Evolutionary conservation across 306 rosid genomes (phyloP), one percentile per base, ranked within the genome.

Genomic region (Trifolium repens): DNA sequence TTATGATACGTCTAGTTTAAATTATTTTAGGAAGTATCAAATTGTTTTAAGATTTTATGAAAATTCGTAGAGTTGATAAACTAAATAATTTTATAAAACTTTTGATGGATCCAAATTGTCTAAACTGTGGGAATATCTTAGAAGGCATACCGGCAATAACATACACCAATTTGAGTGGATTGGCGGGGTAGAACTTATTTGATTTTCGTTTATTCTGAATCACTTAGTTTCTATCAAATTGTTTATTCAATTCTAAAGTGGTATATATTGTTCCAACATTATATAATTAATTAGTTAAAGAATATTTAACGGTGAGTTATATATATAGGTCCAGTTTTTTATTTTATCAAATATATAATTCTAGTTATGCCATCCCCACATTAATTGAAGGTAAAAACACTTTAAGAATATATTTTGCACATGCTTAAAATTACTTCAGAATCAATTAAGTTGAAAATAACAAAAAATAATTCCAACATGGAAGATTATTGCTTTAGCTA

Each of bases 401-500:
- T 24, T 32, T 9, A 19, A 7, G 34, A 62, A 62, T 62, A 58
- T 6, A 58, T 58, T 57, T 58, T 32, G 15, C 26, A 5, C 60
- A 71, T 19, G 62, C 27, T 42, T 59, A 59, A 77, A 34, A 68
- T 30, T 11, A 19, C 13, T 35, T 34, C 8, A 22, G 43, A 59
- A 78, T 37, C 65, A 61, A n/a, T 35, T 7, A 0, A 30, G 9
- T 17, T 46, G 35, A 62, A 49, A 71, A 63, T 34, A 65, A 49
- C 17, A 57, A 55, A 66, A 67, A 67, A 54, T 32, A 54, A 79
- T 19, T 6, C 35, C 35, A 32, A 30, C 35, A 32, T 32, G 6
- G 35, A 32, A 32, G 6, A 32, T 32, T 32, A 32, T 32, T 32
- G 75, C 75, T 76, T 77, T 81, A 58, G 71, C 52, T 81, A 46